Conservation (phyloP, 768 basidiomycete species). For the Tulasnella sp. region DNA sequence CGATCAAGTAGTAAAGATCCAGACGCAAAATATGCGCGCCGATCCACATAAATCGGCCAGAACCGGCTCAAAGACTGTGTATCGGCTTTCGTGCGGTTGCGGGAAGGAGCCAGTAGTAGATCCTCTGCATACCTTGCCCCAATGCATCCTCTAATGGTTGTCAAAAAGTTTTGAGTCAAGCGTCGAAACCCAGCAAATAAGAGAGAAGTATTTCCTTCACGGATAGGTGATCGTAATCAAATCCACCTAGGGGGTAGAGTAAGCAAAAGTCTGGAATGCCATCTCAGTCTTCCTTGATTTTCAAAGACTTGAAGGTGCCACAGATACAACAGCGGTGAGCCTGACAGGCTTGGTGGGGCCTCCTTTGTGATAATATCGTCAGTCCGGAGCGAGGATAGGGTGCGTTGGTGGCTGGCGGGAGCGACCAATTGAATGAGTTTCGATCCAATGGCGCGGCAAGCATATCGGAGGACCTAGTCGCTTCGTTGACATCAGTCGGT, state of each 20-base stretch:
- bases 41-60: constrained; percentile 70
- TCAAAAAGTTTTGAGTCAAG: background rate
- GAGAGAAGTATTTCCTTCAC: constrained; percentile 39
- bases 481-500: background rate
- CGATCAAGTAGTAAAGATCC: constrained; percentile 54
- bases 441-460: background rate
- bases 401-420: constrained; percentile 22
- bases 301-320: constrained; percentile 50
- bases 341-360: constrained; percentile 60
- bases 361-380: constrained; percentile 57
- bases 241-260: constrained; percentile 40
- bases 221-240: constrained; percentile 88
- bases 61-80: constrained; percentile 39
- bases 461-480: no score
- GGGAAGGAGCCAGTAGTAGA: no score
- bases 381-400: constrained; percentile 47
- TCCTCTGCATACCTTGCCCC: constrained; percentile 58
- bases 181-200: no score
- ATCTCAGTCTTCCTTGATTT: background rate
- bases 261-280: no score
- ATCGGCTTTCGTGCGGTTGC: no score
- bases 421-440: constrained; percentile 2
- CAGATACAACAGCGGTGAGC: constrained; percentile 74
- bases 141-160: constrained; percentile 90
- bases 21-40: constrained; percentile 46